Evolutionary conservation across 768 basidiomycete genomes (phyloP).

Genomic region (Suillus sp.): DNA sequence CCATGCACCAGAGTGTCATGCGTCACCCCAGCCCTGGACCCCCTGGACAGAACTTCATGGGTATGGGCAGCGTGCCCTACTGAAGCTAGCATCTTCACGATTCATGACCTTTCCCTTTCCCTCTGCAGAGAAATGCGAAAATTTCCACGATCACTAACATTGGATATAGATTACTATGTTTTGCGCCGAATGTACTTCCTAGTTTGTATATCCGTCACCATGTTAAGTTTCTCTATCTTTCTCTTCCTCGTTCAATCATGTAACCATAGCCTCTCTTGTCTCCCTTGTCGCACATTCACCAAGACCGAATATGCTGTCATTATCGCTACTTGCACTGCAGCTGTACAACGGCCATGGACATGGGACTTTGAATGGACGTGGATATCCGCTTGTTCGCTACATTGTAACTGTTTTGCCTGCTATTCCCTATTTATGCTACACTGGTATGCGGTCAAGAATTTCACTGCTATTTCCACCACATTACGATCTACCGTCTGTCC

Average conservation of each 20-base stretch:
- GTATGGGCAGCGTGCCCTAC: constrained; percentile 38
- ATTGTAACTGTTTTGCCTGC: constrained; percentile 46
- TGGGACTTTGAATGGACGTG: constrained; percentile 60
- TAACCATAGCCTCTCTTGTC: constrained; percentile 15
- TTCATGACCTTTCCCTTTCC: background rate
- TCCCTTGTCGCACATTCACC: constrained; percentile 16
- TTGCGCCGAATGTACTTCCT: constrained; percentile 13
- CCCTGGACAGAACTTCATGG: constrained; percentile 48
- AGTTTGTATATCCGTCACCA: constrained; percentile 8
- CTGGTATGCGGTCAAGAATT: constrained; percentile 16
- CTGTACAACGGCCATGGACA: constrained; percentile 36
- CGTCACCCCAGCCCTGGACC: constrained; percentile 75
- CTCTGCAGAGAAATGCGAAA: background rate
- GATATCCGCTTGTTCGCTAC: constrained; percentile 52
- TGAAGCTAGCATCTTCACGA: constrained; percentile 23
- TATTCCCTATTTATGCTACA: constrained; percentile 18
- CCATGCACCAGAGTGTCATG: constrained; percentile 88
- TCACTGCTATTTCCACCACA: constrained; percentile 3
- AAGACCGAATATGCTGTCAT: constrained; percentile 19
- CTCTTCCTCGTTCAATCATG: constrained; percentile 20
- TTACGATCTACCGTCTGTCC: background rate
- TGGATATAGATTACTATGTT: constrained; percentile 32
- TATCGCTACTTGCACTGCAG: constrained; percentile 29
- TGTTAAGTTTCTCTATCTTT: constrained; percentile 16
- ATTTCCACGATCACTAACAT: constrained; percentile 8